Evolutionary conservation across 2,329 filamentous ascomycete genomes (phyloP).

Genomic region (Elsinoe fawcettii): DNA sequence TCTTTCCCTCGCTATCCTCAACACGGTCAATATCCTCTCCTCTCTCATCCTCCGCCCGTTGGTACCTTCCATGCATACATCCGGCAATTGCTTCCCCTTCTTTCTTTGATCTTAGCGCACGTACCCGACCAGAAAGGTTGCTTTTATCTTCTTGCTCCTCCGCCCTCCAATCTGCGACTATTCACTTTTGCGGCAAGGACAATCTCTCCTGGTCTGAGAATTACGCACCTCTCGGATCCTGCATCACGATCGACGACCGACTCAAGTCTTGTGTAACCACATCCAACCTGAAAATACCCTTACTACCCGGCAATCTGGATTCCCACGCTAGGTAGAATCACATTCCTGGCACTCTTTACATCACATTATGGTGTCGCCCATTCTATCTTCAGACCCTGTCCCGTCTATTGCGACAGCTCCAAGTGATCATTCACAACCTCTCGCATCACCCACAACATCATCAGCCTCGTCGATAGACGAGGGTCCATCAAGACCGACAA

Average conservation of each 20-base stretch:
- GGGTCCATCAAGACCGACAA: background rate
- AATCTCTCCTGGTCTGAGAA: background rate
- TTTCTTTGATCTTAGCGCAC: conserved; percentile 5
- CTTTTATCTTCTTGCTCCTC: background rate
- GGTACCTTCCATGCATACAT: conserved; percentile 5
- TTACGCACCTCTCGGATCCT: background rate
- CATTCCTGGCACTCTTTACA: conserved; percentile 3
- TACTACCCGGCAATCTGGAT: background rate
- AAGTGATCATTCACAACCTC: background rate
- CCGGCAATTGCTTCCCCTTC: conserved; percentile 3
- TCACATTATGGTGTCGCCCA: conserved; percentile 9
- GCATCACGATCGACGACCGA: background rate
- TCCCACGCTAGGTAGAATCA: background rate
- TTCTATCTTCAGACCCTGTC: conserved; percentile 10
- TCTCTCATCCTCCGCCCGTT: background rate
- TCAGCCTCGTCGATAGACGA: conserved; percentile 11
- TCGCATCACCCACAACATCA: conserved; percentile 12
- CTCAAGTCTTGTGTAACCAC: conserved; percentile 1
- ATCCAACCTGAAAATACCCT: background rate
- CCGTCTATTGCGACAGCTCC: conserved; percentile 3
- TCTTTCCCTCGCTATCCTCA: background rate
- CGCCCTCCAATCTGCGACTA: background rate
- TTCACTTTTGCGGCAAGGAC: background rate
- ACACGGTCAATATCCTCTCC: background rate
- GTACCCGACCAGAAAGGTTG: background rate